A percentile compares a stretch with the other conserved stretches of the same genome.
Conservation (phyloP, 495 filamentous ascomycete genomes). For the Daldinia bambusicola region DNA sequence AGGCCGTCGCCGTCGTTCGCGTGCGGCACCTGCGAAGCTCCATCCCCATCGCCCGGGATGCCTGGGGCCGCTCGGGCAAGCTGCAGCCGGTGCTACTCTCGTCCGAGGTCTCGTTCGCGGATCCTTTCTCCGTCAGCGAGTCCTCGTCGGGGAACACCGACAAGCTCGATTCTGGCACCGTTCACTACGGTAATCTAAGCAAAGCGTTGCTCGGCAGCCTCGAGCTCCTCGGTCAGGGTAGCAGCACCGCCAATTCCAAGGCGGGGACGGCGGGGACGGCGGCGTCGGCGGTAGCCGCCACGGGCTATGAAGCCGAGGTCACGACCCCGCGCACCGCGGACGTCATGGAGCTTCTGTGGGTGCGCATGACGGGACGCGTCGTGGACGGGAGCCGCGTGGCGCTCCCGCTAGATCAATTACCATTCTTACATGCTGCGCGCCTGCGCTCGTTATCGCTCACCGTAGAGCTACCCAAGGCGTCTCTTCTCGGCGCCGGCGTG, state of each 20-base stretch:
- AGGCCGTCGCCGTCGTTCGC: constrained; percentile 54
- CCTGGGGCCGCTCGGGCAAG: constrained; percentile 63
- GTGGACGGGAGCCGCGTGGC: constrained; percentile 43
- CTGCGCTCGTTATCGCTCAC: constrained; percentile 54
- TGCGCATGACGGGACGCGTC: constrained; percentile 46
- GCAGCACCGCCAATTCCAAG: not conserved
- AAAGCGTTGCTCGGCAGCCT: constrained; percentile 59
- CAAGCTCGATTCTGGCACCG: constrained; percentile 61
- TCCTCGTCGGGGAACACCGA: constrained; percentile 53
- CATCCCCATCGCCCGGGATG: constrained; percentile 59
- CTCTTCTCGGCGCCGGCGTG: constrained; percentile 60
- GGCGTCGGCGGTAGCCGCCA: not conserved
- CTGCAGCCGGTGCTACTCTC: constrained; percentile 66
- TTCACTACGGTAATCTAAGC: constrained; percentile 69
- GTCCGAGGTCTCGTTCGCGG: constrained; percentile 57
- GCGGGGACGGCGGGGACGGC: not conserved
- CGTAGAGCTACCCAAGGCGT: constrained; percentile 63
- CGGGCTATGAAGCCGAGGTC: not conserved
- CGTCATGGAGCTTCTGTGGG: constrained; percentile 49
- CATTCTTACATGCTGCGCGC: constrained; percentile 43
- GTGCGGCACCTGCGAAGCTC: constrained; percentile 63
- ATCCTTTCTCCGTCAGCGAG: constrained; percentile 57
- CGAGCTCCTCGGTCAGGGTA: constrained; percentile 22
- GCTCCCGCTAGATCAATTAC: constrained; percentile 44
- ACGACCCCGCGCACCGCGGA: constrained; percentile 31